Percentiles rank a stretch among this genome's conserved stretches.
These are phyloP conservation scores for Boletus rex-veris DNA, from an alignment of 768 basidiomycete genomes.

Conservation along the genomic window DNA sequence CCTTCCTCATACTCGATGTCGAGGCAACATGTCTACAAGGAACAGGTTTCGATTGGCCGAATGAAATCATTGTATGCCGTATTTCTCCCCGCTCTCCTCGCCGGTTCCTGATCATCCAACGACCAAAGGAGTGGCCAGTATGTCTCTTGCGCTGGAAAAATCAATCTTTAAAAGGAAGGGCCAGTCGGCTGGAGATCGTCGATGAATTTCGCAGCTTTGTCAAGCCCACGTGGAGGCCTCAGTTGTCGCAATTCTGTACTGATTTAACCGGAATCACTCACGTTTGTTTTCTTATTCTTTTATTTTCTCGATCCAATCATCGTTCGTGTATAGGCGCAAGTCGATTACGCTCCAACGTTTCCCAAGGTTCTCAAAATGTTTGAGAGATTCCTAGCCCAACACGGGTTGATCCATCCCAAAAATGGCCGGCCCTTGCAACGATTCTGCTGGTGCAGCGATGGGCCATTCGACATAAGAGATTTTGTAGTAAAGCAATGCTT, in stretches of 20 bases:
- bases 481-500: constrained; percentile 89
- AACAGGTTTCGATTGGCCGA: constrained; percentile 74
- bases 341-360: constrained; percentile 77
- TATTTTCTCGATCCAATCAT: constrained; percentile 3
- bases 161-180: constrained; percentile 45
- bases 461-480: constrained; percentile 79
- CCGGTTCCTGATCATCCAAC: constrained; percentile 5
- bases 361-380: constrained; percentile 62
- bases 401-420: constrained; percentile 62
- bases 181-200: constrained; percentile 60
- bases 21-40: constrained; percentile 79
- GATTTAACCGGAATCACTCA: constrained; percentile 90
- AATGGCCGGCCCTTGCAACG: constrained; percentile 55
- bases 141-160: constrained; percentile 83
- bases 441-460: constrained; percentile 83
- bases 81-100: constrained; percentile 15
- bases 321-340: constrained; percentile 57
- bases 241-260: constrained; percentile 79
- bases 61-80: constrained; percentile 85
- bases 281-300: constrained; percentile 44
- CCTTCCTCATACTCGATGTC: constrained; percentile 85
- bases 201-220: constrained; percentile 90
- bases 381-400: constrained; percentile 61
- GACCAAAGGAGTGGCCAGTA: constrained; percentile 84
- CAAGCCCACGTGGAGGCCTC: constrained; percentile 80